Conservation (phyloP, 2,329 filamentous ascomycete genomes). For the Colletotrichum scovillei region DNA sequence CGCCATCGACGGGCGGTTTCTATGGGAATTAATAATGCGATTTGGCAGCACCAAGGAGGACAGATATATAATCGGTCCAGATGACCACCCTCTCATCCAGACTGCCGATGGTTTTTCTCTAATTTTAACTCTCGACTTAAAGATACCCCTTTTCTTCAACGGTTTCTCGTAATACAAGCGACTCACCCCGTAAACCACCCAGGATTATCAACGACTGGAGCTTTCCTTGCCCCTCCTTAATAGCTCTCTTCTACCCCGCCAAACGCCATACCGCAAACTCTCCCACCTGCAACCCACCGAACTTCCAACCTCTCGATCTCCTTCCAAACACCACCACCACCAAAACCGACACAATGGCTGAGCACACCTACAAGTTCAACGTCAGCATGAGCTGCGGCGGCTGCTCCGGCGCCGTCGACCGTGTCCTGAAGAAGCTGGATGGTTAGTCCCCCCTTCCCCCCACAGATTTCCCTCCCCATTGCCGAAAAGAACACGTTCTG, state of each 20-base stretch:
- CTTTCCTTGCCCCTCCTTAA: slow-evolving; percentile 29
- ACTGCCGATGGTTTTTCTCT: not conserved
- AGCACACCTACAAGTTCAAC: slow-evolving; percentile 96
- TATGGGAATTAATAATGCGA: slow-evolving; percentile 33
- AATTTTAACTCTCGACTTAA: not conserved
- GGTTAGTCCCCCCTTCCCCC: slow-evolving; percentile 64
- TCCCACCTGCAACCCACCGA: slow-evolving; percentile 20
- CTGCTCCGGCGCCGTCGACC: slow-evolving; percentile 93
- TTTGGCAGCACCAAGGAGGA: not conserved
- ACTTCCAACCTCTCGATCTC: not conserved
- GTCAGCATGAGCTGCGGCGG: slow-evolving; percentile 94
- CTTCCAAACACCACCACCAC: slow-evolving; percentile 11
- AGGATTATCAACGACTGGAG: not conserved
- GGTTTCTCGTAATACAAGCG: not conserved
- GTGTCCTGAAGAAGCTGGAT: slow-evolving; percentile 91
- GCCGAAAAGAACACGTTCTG: not conserved
- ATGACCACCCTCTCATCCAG: not conserved
- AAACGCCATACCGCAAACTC: slow-evolving; percentile 28
- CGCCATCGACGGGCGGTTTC: slow-evolving; percentile 23
- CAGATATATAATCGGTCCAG: slow-evolving; percentile 20
- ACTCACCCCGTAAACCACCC: not conserved
- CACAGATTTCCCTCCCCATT: not conserved
- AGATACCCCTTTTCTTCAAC: slow-evolving; percentile 10
- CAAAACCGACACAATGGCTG: slow-evolving; percentile 68
- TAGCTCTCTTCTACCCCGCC: slow-evolving; percentile 31